Percentiles rank a stretch among this genome's conserved stretches.
These are phyloP conservation scores for Psilocybe cubensis DNA, from an alignment of 768 basidiomycete species.

Conservation along the genomic window DNA sequence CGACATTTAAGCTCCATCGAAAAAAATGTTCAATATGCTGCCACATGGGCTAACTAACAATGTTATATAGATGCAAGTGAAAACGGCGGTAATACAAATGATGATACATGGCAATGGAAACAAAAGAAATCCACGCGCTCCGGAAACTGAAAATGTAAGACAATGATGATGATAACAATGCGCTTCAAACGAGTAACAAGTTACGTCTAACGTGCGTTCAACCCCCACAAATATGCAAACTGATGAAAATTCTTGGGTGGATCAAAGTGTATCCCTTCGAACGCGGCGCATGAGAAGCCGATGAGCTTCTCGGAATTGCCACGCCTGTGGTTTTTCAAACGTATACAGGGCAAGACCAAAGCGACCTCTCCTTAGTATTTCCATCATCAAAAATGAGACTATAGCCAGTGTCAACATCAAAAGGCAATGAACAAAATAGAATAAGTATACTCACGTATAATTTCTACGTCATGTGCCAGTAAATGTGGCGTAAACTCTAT, in stretches of 20 bases:
- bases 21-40: too few species aligned
- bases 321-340: slow-evolving; percentile 51
- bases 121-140: too few species aligned
- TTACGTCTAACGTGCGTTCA: slow-evolving; percentile 3
- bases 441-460: slow-evolving; percentile 45
- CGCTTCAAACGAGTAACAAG: slow-evolving; percentile 7
- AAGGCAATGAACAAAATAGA: neutral
- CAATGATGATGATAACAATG: neutral
- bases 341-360: slow-evolving; percentile 53
- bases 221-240: neutral
- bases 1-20: too few species aligned
- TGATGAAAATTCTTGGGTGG: neutral
- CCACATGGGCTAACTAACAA: too few species aligned
- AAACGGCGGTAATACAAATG: neutral
- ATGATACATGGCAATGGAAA: neutral
- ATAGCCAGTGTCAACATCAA: slow-evolving; percentile 11
- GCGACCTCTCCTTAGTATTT: slow-evolving; percentile 62
- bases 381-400: slow-evolving; percentile 70
- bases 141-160: too few species aligned
- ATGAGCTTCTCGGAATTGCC: slow-evolving; percentile 47
- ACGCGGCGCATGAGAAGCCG: slow-evolving; percentile 40
- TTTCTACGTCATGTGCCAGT: slow-evolving; percentile 51
- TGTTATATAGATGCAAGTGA: too few species aligned
- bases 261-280: slow-evolving; percentile 40
- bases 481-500: slow-evolving; percentile 58